Conservation (phyloP, 306 rosid genomes). For the Mimosa pudica region DNA sequence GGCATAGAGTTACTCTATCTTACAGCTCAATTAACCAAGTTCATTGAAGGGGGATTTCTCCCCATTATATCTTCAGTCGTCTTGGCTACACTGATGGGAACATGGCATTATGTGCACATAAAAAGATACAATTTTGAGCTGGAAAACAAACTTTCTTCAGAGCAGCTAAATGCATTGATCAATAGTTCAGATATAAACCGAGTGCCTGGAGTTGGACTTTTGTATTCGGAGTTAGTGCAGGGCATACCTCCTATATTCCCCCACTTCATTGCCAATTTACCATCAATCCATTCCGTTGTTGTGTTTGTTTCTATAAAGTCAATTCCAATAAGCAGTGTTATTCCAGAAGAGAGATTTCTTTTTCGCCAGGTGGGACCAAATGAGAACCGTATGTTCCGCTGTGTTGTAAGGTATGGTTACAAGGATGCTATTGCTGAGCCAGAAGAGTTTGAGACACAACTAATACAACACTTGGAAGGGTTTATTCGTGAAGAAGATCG, state of each 20-base stretch:
- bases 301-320: constrained; percentile 75
- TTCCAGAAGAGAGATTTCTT: constrained; percentile 62
- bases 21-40: constrained; percentile 66
- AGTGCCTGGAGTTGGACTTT: constrained; percentile 69
- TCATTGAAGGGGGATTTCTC: constrained; percentile 69
- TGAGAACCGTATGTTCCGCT: constrained; percentile 62
- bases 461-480: constrained; percentile 59
- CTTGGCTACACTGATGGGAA: constrained; percentile 57
- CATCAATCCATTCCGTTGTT: constrained; percentile 69
- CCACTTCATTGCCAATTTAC: constrained; percentile 60
- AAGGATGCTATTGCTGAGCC: constrained; percentile 55
- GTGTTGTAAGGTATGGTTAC: constrained; percentile 85
- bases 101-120: constrained; percentile 81
- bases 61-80: constrained; percentile 55
- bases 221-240: constrained; percentile 78
- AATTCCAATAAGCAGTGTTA: constrained; percentile 63
- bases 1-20: constrained; percentile 48
- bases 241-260: constrained; percentile 85
- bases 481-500: constrained; percentile 49
- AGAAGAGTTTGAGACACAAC: constrained; percentile 52
- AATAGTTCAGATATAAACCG: constrained; percentile 46
- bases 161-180: constrained; percentile 48
- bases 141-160: constrained; percentile 63
- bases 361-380: constrained; percentile 68
- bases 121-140: constrained; percentile 69